Evolutionary conservation across 768 basidiomycete genomes (phyloP).

Genomic region (Phlegmacium glaucopus): DNA sequence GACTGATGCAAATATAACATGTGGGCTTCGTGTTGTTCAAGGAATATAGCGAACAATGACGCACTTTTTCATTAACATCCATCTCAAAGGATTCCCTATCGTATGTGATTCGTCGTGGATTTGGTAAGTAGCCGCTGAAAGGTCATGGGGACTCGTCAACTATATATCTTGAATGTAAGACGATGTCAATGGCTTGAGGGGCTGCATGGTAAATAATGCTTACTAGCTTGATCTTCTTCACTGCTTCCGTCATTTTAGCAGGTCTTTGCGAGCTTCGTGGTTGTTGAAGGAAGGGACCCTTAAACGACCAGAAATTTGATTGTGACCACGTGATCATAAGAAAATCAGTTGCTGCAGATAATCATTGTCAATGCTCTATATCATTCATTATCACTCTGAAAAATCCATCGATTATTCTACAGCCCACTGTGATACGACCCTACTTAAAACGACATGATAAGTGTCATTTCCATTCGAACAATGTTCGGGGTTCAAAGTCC

Average conservation of each 20-base stretch:
- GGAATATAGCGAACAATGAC: conserved; percentile 17
- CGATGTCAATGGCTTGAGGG: conserved; percentile 12
- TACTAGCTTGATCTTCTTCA: conserved; percentile 41
- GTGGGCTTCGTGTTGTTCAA: conserved; percentile 4
- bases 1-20: conserved; percentile 42
- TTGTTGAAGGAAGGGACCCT: too few relatives aligned
- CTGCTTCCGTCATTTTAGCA: conserved; percentile 31
- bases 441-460: too few relatives aligned
- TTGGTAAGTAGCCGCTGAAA: conserved; percentile 89
- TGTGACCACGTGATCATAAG: conserved; percentile 6
- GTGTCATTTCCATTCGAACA: conserved; percentile 7
- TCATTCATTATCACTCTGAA: not conserved
- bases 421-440: not conserved
- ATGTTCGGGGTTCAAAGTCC: conserved; percentile 12
- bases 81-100: conserved; percentile 89
- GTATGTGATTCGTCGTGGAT: conserved; percentile 95
- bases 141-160: conserved; percentile 84
- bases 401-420: too few relatives aligned
- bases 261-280: not conserved
- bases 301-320: conserved; percentile 3
- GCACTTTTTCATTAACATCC: conserved; percentile 99
- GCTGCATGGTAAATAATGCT: conserved; percentile 4
- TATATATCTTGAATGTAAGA: conserved; percentile 30
- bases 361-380: not conserved
- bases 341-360: too few relatives aligned